Evolutionary conservation across 495 filamentous ascomycete species (phyloP), one percentile per base, ranked within the genome.

Genomic region (Parathielavia hyrcaniae): DNA sequence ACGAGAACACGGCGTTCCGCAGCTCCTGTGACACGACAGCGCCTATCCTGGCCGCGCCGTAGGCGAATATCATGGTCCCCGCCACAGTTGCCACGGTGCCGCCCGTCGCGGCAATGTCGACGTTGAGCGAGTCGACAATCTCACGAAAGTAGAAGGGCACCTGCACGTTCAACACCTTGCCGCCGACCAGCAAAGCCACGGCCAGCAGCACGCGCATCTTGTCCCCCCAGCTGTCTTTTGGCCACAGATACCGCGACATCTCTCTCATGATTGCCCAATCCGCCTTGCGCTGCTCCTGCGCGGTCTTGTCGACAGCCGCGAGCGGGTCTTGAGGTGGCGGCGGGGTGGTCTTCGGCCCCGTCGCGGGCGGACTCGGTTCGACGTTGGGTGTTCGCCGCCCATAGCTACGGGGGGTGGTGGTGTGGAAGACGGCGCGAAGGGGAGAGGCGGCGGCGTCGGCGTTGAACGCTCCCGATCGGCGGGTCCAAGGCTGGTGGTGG

Each of bases 201-300:
- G 91, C 86, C 22, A 92, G 75, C 30, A 86, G 82, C 36, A 98
- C 93, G 61, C 93, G 85, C 55, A 87, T 73, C 70, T 91, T 90
- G 9, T 91, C 91, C 22, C 85, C 86, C 65, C 87, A 73, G 64
- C 86, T 89, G 70, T 87, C 83, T 81, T 93, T 96, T 32, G 93
- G 93, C 93, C 93, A 98, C n/a, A 98, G 73, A 70, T 98, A 98
- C 55, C 82, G 85, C 44, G 87, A 83, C 91, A 98, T 97, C 71
- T 97, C 90, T 73, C 90, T 95, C 77, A 98, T 92, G 47, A 98
- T 98, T 8, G 89, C 90, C 93, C 95, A 97, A 61, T 98, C 93
- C 7, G 91, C 95, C 72, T 90, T 95, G 47, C 93, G 81, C 73
- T 97, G 93, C 70, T 96, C 91, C 64, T 90, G 88, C 11, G 81